Base-by-base conservation (phyloP, 2,329 filamentous ascomycete genomes). In the Lecanoromycetidae sp. region DNA sequence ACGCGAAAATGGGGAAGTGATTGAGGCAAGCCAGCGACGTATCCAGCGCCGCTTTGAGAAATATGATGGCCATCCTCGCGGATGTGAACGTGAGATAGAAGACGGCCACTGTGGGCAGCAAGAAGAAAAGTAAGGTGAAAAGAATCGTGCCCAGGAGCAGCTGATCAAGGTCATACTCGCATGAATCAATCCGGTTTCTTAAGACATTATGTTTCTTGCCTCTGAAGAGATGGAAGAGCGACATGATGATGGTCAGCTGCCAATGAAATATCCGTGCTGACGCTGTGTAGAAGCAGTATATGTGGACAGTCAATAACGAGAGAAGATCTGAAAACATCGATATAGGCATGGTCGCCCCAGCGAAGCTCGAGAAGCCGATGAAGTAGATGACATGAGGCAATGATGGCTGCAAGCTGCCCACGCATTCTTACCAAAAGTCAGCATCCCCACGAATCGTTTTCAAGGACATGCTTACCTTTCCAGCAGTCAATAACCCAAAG, bases 401-500 rank as follows among this genome's bases (percentile, higher is more conserved):
- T 32, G 80, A 74, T 1, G 91, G 90, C 44, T 82, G 78, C 10
- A 96, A 69, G 29, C 82, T 75, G 48, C 78, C 75, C 59, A 95
- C 85, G 58, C 82, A 91, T 56, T 75, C 82, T 82, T 46, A n/a
- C n/a, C n/a, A 20, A 27, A 40, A 49, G 55, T 65, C 48, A 64
- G 58, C 43, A 32, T 10, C 15, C 13, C 12, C 30, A 35, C 13
- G 20, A 29, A 10, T 12, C 10, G 30, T 3, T 19, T 32, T 17
- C 5, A 10, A 23, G 17, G 13, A 20, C 38, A 37, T 10, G 13
- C 77, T 61, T 69, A 85, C 84, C 83, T 48, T 86, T 84, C 91
- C 91, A 98, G 61, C 95, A 93, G 55, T 95, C 88, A 55, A 98
- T 96, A 39, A 98, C 91, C 91, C 91, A 98, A 2, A 96, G 71